Base-by-base conservation (phyloP, 2,329 filamentous ascomycete genomes). In the Ilyonectria mors-panacis region DNA sequence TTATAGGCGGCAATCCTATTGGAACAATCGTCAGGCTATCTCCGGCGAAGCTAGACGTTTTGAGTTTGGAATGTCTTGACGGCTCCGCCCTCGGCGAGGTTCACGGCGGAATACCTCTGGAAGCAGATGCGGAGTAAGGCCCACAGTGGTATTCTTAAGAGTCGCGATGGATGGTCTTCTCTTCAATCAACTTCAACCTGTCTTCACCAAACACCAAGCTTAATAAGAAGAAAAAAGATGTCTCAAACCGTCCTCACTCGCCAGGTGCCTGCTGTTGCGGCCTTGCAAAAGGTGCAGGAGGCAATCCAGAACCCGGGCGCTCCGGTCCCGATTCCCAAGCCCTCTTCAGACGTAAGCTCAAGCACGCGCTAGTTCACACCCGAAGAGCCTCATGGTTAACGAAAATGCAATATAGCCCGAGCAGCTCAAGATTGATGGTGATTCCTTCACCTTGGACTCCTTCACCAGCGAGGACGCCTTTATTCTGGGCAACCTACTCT, bases 401-500 rank as follows among this genome's bases (percentile, higher is more conserved):
- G 19, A 17, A 26, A 23, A 8, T n/a, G 12, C 4, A 4, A 30
- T 26, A 23, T 44, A 81, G 79, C 21, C 78, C 9, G 70, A 75
- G 1, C 67, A 72, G 30, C 73, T 81, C 9, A 76, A 78, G 48
- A 74, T 75, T n/a, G 77, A 78, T 28, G 80, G 81, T 47, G 81
- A 85, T 72, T 83, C 82, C 6, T 83, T 87, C 76, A 81, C 77
- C 0, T 72, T 87, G 26, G 74, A 80, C 12, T 78, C 86, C 69
- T 93, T 93, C 81, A 92, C 90, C 2, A 82, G 85, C 61, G 81
- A 86, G 26, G 90, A 92, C 73, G 91, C 91, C 57, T 92, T 88
- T 84, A 84, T 87, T 37, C 86, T 93, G 4, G 91, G 91, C 65
- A 86, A 87, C 69, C 86, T 90, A 21, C 85, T 93, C 28, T 88